Evolutionary conservation across 2,329 filamentous ascomycete genomes (phyloP), one percentile per base, ranked within the genome.

Genomic region (Ciborinia camelliae): DNA sequence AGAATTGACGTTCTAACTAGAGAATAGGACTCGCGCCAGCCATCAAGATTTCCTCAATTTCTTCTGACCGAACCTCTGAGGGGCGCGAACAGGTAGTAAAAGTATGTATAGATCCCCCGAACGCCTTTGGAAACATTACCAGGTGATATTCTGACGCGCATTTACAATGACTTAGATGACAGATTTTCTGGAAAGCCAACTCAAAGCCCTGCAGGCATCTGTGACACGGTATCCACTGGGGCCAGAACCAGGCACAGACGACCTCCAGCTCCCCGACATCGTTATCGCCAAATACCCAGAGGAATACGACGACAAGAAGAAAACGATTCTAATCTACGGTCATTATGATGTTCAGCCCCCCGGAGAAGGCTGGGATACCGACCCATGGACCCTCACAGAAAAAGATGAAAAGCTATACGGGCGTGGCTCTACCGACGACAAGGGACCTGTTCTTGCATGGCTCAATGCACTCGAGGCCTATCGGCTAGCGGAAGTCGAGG

Each of bases 331-430:
- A 10, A 63, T 63, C n/a, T 63, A 63, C 41, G 61, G 61, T 1
- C 61, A 63, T 28, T 63, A 63, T 26, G 61, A 63, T 59, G 61
- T 63, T 20, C 61, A 63, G 9, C 52, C 61, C 23, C 18, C 50
- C 2, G 50, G 51, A 7, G 61, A 63, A 1, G 53, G 52, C 7
- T 63, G 61, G 61, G n/a, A 26, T 7, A 47, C 52, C 26, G 20
- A 57, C 4, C 61, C 61, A 10, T 63, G 57, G 50, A 58, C 7
- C 9, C 41, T 63, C 26, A 23, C n/a, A 12, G 41, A 58, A 47
- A 54, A 45, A 26, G 61, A 58, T n/a, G 26, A 20, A 14, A 57
- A 47, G n/a, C 50, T 63, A 10, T 63, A 57, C 41, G 61, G 52
- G 10, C 37, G 61, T 6, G 61, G 61, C 0, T 5, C 35, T n/a